These are phyloP conservation scores for Bauhinia variegata DNA, from an alignment of 306 rosid species.

Conservation along the genomic window DNA sequence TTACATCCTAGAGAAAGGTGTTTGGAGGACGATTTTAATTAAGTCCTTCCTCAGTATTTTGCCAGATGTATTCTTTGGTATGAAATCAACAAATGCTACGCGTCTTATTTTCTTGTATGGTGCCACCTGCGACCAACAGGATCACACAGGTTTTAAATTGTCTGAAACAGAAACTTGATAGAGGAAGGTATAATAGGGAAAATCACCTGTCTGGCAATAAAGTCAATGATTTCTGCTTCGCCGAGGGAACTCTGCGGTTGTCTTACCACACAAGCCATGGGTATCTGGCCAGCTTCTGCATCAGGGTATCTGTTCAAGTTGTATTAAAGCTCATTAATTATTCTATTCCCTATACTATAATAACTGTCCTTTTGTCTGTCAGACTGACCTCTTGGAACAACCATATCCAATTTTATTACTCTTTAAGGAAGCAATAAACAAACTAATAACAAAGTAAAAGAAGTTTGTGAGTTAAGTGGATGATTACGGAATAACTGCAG, in stretches of 20 bases:
- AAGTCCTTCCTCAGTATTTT: slow-evolving; percentile 60
- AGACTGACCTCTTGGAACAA: too few relatives aligned
- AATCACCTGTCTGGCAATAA: slow-evolving; percentile 59
- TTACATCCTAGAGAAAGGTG: slow-evolving; percentile 34
- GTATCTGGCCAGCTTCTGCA: slow-evolving; percentile 78
- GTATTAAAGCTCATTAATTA: not conserved
- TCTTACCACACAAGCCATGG: slow-evolving; percentile 67
- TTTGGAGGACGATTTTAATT: slow-evolving; percentile 32
- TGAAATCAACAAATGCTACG: slow-evolving; percentile 43
- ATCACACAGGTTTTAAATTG: too few relatives aligned
- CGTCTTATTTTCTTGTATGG: slow-evolving; percentile 63
- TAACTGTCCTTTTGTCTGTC: too few relatives aligned
- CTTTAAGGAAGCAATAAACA: not conserved
- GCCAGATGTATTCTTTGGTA: slow-evolving; percentile 65
- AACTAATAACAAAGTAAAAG: not conserved
- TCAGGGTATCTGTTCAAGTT: slow-evolving; percentile 57
- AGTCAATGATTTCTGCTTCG: slow-evolving; percentile 51
- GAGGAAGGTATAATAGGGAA: slow-evolving; percentile 1
- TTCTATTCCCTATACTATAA: too few relatives aligned
- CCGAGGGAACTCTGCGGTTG: slow-evolving; percentile 38
- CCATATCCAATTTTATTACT: too few relatives aligned
- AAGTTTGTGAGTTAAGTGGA: not conserved
- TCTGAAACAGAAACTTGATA: not conserved
- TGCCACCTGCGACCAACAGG: slow-evolving; percentile 50
- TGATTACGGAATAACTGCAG: slow-evolving; percentile 71